Conservation (phyloP, 1,139 yeast genomes). For the Suhomyces ambrosiae region DNA sequence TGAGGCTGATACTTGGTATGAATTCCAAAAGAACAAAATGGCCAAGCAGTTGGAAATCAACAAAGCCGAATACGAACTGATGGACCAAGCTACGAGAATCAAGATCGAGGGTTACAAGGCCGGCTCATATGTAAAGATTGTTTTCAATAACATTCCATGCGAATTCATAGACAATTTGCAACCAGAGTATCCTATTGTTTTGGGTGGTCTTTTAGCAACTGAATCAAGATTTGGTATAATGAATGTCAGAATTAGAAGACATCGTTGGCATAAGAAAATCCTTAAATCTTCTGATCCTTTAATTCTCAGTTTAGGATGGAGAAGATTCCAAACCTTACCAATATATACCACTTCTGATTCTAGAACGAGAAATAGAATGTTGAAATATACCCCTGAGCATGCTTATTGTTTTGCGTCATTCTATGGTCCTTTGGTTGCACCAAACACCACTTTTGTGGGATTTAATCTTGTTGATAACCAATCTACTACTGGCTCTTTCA, state of each 20-base stretch:
- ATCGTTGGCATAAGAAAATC: slow-evolving; percentile 98
- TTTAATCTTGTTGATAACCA: slow-evolving; percentile 83
- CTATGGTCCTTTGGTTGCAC: slow-evolving; percentile 96
- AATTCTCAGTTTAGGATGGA: slow-evolving; percentile 93
- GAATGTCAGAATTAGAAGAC: slow-evolving; percentile 94
- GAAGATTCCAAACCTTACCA: slow-evolving; percentile 96
- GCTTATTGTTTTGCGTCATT: slow-evolving; percentile 95
- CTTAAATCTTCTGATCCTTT: slow-evolving; percentile 95
- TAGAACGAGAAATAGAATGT: slow-evolving; percentile 95
- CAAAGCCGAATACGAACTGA: slow-evolving; percentile 69
- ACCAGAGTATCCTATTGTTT: slow-evolving; percentile 79
- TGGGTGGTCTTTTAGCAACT: slow-evolving; percentile 89
- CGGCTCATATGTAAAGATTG: slow-evolving; percentile 91
- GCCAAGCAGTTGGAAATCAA: slow-evolving; percentile 95
- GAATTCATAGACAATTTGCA: slow-evolving; percentile 87
- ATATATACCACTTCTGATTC: slow-evolving; percentile 96
- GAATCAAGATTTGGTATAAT: slow-evolving; percentile 92
- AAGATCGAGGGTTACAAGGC: slow-evolving; percentile 91
- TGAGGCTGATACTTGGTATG: slow-evolving; percentile 95
- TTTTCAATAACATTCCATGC: slow-evolving; percentile 81
- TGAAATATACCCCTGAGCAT: slow-evolving; percentile 98
- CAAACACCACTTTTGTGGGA: slow-evolving; percentile 96
- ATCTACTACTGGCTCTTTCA: slow-evolving; percentile 84
- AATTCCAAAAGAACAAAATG: slow-evolving; percentile 93
- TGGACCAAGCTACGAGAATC: slow-evolving; percentile 75